Evolutionary conservation across 345 rosid genomes (phyloP), one percentile per base, ranked within the genome.

Genomic region (Camelina sativa): DNA sequence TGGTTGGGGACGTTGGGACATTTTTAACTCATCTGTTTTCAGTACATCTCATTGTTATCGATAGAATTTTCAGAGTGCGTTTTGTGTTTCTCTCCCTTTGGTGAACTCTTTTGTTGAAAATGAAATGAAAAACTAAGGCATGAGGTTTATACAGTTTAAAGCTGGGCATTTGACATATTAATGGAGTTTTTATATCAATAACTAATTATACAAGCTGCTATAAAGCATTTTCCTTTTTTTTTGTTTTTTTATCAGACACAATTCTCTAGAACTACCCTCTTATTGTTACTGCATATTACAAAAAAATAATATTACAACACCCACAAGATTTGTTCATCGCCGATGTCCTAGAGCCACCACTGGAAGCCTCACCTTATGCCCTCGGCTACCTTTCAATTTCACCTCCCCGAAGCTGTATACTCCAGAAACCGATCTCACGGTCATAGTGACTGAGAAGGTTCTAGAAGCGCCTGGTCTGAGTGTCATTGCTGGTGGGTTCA

Each of bases 361-460:
- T 0, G 98, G 97, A 69, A 96, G 84, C 77, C 81, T 87, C 57
- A 96, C 98, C 79, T 82, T 87, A 79, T 96, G 99, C 10, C 99
- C 96, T 62, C 98, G 66, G 82, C 94, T 96, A 40, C 99, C 99
- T 85, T 96, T 96, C 88, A 96, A 76, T 40, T 76, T 40, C 56
- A 96, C 80, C 77, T 92, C 91, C 19, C 99, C 99, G 1, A 96
- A 96, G 82, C 89, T 86, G 81, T 96, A 96, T 4, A 70, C 64
- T 76, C 98, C 93, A 0, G 89, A 83, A 25, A 91, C 87, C 2
- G 92, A 80, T 74, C 98, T 77, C 50, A 80, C 82, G 0, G 93
- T 86, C 7, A 96, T 87, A n/a, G 86, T 88, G 25, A 87, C 94
- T 0, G 91, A 67, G 79, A 92, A 88, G 68, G 69, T 85, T 67